Evolutionary conservation across 1,139 yeast species (phyloP).

Genomic region (Scheffersomyces illinoinensis): DNA sequence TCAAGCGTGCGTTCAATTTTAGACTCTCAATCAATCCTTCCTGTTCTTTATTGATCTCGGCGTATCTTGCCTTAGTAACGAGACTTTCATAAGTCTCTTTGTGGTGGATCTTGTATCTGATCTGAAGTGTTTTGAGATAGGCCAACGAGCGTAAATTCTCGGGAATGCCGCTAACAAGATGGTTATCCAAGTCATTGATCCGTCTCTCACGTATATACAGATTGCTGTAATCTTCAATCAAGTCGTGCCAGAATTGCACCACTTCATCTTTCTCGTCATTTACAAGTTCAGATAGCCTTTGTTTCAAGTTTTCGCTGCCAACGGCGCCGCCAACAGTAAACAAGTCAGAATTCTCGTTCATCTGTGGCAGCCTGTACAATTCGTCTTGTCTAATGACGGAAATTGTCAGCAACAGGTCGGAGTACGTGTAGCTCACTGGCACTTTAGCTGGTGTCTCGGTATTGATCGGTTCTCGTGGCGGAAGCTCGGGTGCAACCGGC

Average conservation of each 20-base stretch:
- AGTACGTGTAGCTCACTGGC: conserved; percentile 11
- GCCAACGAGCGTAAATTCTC: conserved; percentile 27
- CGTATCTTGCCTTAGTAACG: conserved; percentile 27
- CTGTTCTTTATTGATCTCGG: conserved; percentile 14
- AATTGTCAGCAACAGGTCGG: conserved; percentile 28
- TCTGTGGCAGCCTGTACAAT: conserved; percentile 28
- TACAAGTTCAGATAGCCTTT: conserved; percentile 3
- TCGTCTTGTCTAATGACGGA: conserved; percentile 37
- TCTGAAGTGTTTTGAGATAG: conserved; percentile 36
- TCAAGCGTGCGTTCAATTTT: conserved; percentile 18
- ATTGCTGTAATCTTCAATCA: conserved; percentile 23
- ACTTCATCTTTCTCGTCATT: conserved; percentile 7
- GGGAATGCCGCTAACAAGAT: conserved; percentile 37
- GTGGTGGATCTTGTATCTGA: conserved; percentile 31
- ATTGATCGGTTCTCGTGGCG: background rate
- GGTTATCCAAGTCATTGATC: conserved; percentile 25
- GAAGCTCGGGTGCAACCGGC: background rate
- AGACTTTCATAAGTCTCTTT: conserved; percentile 32
- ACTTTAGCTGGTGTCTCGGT: background rate
- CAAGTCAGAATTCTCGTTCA: conserved; percentile 39
- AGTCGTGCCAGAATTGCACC: conserved; percentile 24
- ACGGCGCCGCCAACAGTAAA: conserved; percentile 10
- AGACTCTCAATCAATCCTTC: conserved; percentile 22
- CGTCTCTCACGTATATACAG: conserved; percentile 18
- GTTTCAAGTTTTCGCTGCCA: conserved; percentile 1